A percentile compares a stretch with the other conserved stretches of the same genome.
These are phyloP conservation scores for Plasmodium inui DNA, from an alignment of 169 alveolate species.

Conservation along the genomic window DNA sequence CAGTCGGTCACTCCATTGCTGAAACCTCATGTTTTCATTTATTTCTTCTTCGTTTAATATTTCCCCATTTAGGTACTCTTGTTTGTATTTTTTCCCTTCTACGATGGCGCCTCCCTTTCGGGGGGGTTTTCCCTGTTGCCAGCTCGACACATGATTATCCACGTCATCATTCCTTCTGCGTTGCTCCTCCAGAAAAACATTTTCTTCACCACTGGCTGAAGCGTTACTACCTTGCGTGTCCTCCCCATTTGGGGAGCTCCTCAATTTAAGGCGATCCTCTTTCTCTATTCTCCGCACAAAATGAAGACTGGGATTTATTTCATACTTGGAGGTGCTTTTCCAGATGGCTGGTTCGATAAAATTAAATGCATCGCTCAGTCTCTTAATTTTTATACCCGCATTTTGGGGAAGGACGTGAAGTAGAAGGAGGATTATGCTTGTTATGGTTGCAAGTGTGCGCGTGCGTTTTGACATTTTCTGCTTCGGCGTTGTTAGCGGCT, in stretches of 20 bases:
- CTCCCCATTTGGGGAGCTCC: not conserved
- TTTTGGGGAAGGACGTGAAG: slow-evolving; percentile 9
- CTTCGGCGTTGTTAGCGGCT: not conserved
- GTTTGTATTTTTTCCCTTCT: not conserved
- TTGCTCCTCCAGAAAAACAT: not conserved
- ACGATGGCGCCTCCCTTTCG: not conserved
- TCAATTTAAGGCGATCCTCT: not conserved
- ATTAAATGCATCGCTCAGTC: slow-evolving; percentile 21
- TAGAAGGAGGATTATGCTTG: not conserved
- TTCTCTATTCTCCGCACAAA: slow-evolving; percentile 15
- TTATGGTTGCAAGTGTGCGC: not conserved
- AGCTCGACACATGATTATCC: not conserved
- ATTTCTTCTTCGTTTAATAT: slow-evolving; percentile 68
- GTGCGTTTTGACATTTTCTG: slow-evolving; percentile 24
- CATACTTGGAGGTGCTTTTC: slow-evolving; percentile 12
- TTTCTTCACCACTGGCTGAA: not conserved
- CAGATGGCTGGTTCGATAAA: slow-evolving; percentile 37
- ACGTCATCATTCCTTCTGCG: not conserved
- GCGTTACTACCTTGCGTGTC: not conserved
- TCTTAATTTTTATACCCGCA: slow-evolving; percentile 34
- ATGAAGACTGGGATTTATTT: slow-evolving; percentile 3
- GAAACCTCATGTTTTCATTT: slow-evolving; percentile 71
- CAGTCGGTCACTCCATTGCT: slow-evolving; percentile 66
- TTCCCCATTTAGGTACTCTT: slow-evolving; percentile 56
- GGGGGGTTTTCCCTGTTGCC: not conserved